These are phyloP conservation scores for Ophiocordyceps sinensis DNA, from an alignment of 2,329 filamentous ascomycete genomes.

Conservation along the genomic window DNA sequence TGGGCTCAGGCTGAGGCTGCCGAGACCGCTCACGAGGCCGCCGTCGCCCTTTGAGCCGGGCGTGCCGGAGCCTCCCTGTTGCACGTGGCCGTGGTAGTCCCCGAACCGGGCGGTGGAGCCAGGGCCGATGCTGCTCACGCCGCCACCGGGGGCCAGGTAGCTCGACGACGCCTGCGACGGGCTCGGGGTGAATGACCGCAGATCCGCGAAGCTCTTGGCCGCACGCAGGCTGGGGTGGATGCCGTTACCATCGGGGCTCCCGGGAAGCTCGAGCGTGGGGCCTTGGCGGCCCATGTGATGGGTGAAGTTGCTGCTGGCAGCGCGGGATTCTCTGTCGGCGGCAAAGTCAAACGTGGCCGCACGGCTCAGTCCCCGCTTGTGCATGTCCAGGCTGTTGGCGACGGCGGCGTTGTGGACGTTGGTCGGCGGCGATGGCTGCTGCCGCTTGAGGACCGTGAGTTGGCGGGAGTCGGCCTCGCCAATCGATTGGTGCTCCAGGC, in stretches of 20 bases:
- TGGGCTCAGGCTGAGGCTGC: conserved; percentile 34
- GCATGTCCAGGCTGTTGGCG: conserved; percentile 57
- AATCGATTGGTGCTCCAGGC: conserved; percentile 77
- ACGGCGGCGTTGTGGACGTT: conserved; percentile 38
- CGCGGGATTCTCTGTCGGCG: conserved; percentile 55
- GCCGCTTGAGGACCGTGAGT: conserved; percentile 71
- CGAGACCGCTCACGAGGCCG: conserved; percentile 32
- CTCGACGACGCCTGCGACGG: conserved; percentile 75
- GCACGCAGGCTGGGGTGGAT: conserved; percentile 73
- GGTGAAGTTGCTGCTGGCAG: conserved; percentile 50
- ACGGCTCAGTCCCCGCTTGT: conserved; percentile 74
- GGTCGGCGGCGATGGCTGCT: conserved; percentile 35
- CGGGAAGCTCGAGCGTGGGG: conserved; percentile 77
- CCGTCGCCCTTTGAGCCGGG: conserved; percentile 24
- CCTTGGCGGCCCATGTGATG: conserved; percentile 67
- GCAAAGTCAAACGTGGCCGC: conserved; percentile 97
- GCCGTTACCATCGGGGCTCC: conserved; percentile 49
- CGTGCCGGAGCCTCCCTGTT: conserved; percentile 20
- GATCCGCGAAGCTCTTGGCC: conserved; percentile 91
- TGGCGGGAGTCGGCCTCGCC: conserved; percentile 78
- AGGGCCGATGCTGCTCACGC: conserved; percentile 39
- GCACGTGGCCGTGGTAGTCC: conserved; percentile 28
- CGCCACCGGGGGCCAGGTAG: conserved; percentile 37
- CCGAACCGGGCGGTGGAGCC: conserved; percentile 25
- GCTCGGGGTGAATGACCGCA: conserved; percentile 89